Evolutionary conservation across 2,329 filamentous ascomycete genomes (phyloP).

Genomic region (Phialophora expanda): DNA sequence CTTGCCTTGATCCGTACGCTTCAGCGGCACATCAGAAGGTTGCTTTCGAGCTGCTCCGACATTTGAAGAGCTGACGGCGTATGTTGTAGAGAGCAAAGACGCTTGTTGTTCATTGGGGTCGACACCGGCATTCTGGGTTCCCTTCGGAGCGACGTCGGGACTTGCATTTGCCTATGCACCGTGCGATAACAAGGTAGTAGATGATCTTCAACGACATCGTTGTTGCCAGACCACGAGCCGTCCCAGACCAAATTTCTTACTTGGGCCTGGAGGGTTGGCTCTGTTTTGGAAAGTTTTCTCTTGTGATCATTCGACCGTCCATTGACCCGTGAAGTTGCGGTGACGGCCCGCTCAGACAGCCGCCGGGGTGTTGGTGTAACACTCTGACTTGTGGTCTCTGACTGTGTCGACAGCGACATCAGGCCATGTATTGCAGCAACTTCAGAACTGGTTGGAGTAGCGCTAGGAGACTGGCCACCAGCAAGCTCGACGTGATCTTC

Average conservation of each 20-base stretch:
- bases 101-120: slow-evolving; percentile 29
- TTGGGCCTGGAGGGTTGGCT: slow-evolving; percentile 27
- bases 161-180: slow-evolving; percentile 27
- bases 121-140: slow-evolving; percentile 25
- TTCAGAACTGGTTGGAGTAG: slow-evolving; percentile 23
- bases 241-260: slow-evolving; percentile 20
- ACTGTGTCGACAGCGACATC: slow-evolving; percentile 30
- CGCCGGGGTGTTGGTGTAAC: slow-evolving; percentile 32
- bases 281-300: slow-evolving; percentile 32
- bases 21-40: slow-evolving; percentile 2
- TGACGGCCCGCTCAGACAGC: slow-evolving; percentile 10
- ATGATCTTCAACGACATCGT: slow-evolving; percentile 24
- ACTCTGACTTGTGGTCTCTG: slow-evolving; percentile 33
- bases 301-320: slow-evolving; percentile 31
- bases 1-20: not conserved
- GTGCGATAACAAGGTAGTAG: slow-evolving; percentile 18
- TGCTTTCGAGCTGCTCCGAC: slow-evolving; percentile 7
- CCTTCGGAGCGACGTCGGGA: slow-evolving; percentile 23
- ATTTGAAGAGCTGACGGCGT: slow-evolving; percentile 27
- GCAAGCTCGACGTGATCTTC: slow-evolving; percentile 26
- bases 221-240: slow-evolving; percentile 10
- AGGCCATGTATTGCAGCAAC: slow-evolving; percentile 27
- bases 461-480: not conserved
- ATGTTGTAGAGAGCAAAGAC: slow-evolving; percentile 32
- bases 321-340: slow-evolving; percentile 1